These are phyloP conservation scores for Tolypocladium cylindrosporum DNA, from an alignment of 2,329 filamentous ascomycete species.

Conservation along the genomic window DNA sequence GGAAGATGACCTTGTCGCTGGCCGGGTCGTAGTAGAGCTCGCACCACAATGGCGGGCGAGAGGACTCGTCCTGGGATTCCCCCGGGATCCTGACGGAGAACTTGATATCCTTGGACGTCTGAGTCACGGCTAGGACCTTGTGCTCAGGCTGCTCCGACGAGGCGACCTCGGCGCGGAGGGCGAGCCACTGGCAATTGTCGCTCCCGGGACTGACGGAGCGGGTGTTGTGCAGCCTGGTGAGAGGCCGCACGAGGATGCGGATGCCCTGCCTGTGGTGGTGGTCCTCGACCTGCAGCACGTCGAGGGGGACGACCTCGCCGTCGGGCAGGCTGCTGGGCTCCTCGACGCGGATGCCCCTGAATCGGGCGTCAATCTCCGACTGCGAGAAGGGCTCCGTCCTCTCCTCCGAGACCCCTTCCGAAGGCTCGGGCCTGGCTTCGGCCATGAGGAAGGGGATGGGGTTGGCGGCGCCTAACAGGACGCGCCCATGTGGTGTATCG, in stretches of 20 bases:
- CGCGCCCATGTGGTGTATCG: slow-evolving; percentile 1
- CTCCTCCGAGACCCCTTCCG: slow-evolving; percentile 33
- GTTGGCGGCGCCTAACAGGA: slow-evolving; percentile 3
- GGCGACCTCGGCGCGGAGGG: slow-evolving; percentile 42
- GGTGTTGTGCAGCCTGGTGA: slow-evolving; percentile 38
- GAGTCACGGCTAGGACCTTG: slow-evolving; percentile 49
- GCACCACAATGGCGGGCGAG: slow-evolving; percentile 44
- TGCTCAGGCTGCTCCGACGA: slow-evolving; percentile 42
- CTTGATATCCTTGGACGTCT: slow-evolving; percentile 50
- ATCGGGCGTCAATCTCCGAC: slow-evolving; percentile 42
- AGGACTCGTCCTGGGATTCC: slow-evolving; percentile 29
- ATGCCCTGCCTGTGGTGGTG: slow-evolving; percentile 45
- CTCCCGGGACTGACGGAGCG: slow-evolving; percentile 46
- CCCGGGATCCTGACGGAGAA: slow-evolving; percentile 47
- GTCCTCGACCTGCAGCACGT: slow-evolving; percentile 40
- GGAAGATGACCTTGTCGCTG: slow-evolving; percentile 47
- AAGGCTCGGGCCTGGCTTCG: slow-evolving; percentile 30
- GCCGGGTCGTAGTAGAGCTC: slow-evolving; percentile 50
- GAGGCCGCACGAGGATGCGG: slow-evolving; percentile 45
- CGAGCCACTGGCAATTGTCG: slow-evolving; percentile 47
- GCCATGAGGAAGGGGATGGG: slow-evolving; percentile 26
- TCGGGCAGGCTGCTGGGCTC: slow-evolving; percentile 26
- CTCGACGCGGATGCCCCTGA: slow-evolving; percentile 35
- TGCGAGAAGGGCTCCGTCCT: slow-evolving; percentile 50
- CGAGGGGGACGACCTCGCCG: slow-evolving; percentile 39